Conservation (phyloP, 2,329 filamentous ascomycete genomes). For the Sporothrix humicola region DNA sequence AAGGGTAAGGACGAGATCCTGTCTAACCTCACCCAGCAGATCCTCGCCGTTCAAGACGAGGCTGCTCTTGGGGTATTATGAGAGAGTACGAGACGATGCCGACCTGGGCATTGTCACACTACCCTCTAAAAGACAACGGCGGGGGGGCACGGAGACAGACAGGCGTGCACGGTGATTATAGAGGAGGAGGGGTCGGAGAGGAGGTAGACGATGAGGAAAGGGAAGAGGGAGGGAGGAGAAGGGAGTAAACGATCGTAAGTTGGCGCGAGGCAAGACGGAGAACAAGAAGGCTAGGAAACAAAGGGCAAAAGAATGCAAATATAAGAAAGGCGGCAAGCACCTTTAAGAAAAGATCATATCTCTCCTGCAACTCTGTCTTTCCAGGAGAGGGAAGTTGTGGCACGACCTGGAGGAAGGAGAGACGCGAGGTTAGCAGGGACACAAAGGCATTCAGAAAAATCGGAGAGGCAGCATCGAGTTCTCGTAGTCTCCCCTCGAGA, state of each 20-base stretch:
- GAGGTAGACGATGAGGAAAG: not conserved
- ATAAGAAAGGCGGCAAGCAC: slow-evolving; percentile 30
- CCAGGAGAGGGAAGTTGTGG: slow-evolving; percentile 35
- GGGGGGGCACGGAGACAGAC: no score
- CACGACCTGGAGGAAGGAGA: slow-evolving; percentile 34
- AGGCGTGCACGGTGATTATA: no score
- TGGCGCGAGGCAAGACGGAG: slow-evolving; percentile 7
- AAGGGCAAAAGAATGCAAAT: slow-evolving; percentile 12
- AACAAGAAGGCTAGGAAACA: slow-evolving; percentile 13
- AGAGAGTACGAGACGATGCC: slow-evolving; percentile 32
- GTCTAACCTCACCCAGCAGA: slow-evolving; percentile 35
- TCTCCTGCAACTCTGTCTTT: slow-evolving; percentile 31
- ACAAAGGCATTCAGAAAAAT: slow-evolving; percentile 32
- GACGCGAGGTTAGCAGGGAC: slow-evolving; percentile 35
- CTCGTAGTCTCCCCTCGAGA: slow-evolving; percentile 31
- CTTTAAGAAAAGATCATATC: slow-evolving; percentile 36
- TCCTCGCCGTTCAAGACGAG: slow-evolving; percentile 28
- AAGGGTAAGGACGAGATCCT: not conserved
- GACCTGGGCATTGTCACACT: slow-evolving; percentile 35
- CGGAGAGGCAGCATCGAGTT: slow-evolving; percentile 31
- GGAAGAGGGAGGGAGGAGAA: not conserved
- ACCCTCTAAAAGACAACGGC: slow-evolving; percentile 21
- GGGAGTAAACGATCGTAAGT: not conserved
- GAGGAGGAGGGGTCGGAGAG: not conserved
- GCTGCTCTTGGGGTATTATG: slow-evolving; percentile 33